A percentile compares a stretch with the other conserved stretches of the same genome.
phyloP scores from a whole-genome alignment of 2,329 filamentous ascomycete species.

The Dactylellina sp. region DNA sequence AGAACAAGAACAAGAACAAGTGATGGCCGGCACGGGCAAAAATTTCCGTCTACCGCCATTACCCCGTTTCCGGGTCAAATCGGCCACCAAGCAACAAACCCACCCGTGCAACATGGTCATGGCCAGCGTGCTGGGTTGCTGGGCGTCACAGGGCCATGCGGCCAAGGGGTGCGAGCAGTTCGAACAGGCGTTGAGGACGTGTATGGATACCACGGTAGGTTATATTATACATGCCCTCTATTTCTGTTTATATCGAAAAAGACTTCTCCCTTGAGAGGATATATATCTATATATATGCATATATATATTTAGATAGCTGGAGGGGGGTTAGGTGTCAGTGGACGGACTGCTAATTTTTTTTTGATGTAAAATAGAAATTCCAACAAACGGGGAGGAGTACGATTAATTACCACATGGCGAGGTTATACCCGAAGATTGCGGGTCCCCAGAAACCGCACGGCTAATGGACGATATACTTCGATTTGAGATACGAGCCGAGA shows the following conservation, averaged over 20 bases:
- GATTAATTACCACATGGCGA: constrained; percentile 90
- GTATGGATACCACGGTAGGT: constrained; percentile 83
- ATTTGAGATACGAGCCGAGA: no score
- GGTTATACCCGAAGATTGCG: constrained; percentile 80
- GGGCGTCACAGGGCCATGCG: constrained; percentile 64
- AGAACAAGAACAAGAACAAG: not conserved
- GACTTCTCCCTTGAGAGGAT: no score
- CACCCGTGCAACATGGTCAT: constrained; percentile 76
- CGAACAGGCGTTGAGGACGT: constrained; percentile 72
- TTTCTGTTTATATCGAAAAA: no score
- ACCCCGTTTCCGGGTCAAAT: constrained; percentile 73
- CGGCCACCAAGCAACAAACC: constrained; percentile 72
- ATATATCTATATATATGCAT: no score
- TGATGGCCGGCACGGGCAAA: constrained; percentile 38
- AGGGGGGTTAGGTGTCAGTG: no score
- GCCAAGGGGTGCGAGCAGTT: constrained; percentile 71
- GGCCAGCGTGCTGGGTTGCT: constrained; percentile 73
- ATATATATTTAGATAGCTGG: not conserved
- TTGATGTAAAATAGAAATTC: constrained; percentile 17
- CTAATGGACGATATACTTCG: constrained; percentile 2
- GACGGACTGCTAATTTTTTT: not conserved
- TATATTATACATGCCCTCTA: constrained; percentile 61
- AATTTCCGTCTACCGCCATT: constrained; percentile 70
- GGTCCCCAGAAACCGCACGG: constrained; percentile 71
- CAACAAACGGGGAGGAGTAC: constrained; percentile 71